Evolutionary conservation across 169 alveolate species (phyloP), one percentile per base, ranked within the genome.

Genomic region (Ichthyophthirius multifiliis): DNA sequence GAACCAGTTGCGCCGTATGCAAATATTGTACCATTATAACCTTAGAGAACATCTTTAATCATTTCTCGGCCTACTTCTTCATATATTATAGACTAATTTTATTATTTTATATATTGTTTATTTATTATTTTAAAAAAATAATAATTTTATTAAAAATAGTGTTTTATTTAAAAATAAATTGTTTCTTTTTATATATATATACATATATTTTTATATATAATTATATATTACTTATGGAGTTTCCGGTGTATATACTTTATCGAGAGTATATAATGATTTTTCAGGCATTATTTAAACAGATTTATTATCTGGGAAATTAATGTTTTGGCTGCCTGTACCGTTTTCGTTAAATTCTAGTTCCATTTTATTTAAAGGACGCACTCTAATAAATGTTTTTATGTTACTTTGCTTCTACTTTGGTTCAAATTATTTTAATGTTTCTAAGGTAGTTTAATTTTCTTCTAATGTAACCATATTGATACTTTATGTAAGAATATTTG

Each of bases 1-100:
- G 75, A 43, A 15, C 85, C 85, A n/a, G 80, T 44, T 31, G 74
- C 80, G 20, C 85, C 85, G 47, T 78, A 78, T 12, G 85, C 85
- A 37, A 78, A 78, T 23, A 78, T 78, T 13, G 85, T 78, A 7
- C 85, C 79, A 44, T 78, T 78, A 37, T 63, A 78, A 3, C 85
- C 85, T 12, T 34, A 41, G n/a, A 78, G 74, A 18, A 78, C 79
- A 63, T 78, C 85, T 27, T 78, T 78, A 3, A 65, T 55, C 30
- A 65, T 65, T 35, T 65, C 79, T 43, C 45, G 32, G 5, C 74
- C 85, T 6, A 78, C 71, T 13, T 45, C 48, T 27, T 78, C 47
- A 78, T 78, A 78, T 15, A 78, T 35, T n/a, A 43, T 31, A 43
- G 64, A 18, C 75, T 78, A 48, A 1, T 27, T n/a, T 10, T 15